Conservation (phyloP, 306 rosid species). For the Vachellia pachyceras region DNA sequence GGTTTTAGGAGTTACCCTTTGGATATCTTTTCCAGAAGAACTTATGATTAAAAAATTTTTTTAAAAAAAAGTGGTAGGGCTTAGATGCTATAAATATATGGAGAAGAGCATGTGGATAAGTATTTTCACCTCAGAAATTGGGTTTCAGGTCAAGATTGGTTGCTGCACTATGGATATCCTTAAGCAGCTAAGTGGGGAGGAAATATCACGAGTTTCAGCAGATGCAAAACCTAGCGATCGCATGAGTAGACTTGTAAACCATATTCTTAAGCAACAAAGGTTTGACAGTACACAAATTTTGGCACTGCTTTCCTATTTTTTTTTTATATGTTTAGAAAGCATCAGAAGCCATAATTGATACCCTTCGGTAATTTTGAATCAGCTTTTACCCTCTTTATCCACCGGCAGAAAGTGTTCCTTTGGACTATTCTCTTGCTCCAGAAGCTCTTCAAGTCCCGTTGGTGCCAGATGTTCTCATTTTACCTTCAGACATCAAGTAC, state of each 20-base stretch:
- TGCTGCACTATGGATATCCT: constrained; percentile 89
- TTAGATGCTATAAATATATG: constrained; percentile 29
- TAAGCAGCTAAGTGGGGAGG: constrained; percentile 93
- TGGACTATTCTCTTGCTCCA: constrained; percentile 86
- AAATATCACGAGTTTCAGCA: constrained; percentile 74
- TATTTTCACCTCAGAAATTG: constrained; percentile 26
- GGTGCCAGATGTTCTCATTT: constrained; percentile 84
- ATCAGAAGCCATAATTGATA: constrained; percentile 26
- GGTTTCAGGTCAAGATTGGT: constrained; percentile 83
- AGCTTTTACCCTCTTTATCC: constrained; percentile 97
- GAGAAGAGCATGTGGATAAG: constrained; percentile 25
- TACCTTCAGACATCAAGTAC: constrained; percentile 87
- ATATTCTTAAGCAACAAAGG: constrained; percentile 83
- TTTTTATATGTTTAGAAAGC: constrained; percentile 14
- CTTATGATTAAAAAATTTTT: not conserved
- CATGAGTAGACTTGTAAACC: constrained; percentile 80
- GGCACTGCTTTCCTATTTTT: not conserved
- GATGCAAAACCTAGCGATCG: constrained; percentile 79
- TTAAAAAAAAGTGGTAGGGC: not conserved
- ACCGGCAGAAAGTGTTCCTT: constrained; percentile 82
- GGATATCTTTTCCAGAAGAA: constrained; percentile 8
- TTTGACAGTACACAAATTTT: not conserved
- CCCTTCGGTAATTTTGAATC: constrained; percentile 42
- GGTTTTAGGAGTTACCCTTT: constrained; percentile 5
- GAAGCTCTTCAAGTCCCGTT: constrained; percentile 76